These are phyloP conservation scores for Fusarium chlamydosporum DNA, from an alignment of 2,329 filamentous ascomycete species.

Conservation along the genomic window DNA sequence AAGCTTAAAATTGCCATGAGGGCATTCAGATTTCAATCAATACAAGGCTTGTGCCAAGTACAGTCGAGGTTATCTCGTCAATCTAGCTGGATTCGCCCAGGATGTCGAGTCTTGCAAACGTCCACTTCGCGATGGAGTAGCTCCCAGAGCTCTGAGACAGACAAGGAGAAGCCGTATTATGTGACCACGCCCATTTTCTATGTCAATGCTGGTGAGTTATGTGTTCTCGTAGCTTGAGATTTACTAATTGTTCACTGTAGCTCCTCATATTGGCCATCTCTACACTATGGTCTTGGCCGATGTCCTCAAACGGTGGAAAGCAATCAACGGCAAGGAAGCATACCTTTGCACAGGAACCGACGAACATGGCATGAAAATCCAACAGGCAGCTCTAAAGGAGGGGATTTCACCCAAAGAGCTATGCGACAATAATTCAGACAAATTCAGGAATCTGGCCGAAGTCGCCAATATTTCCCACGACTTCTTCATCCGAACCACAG, in stretches of 20 bases:
- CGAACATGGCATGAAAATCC: conserved; percentile 98
- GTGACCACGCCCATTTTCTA: conserved; percentile 98
- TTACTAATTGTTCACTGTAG: conserved; percentile 59
- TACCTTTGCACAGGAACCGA: conserved; percentile 92
- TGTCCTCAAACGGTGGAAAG: conserved; percentile 91
- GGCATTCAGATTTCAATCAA: conserved; percentile 47
- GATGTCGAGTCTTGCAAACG: conserved; percentile 48
- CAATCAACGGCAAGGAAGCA: conserved; percentile 78
- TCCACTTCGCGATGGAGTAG: conserved; percentile 53
- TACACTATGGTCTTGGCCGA: conserved; percentile 94
- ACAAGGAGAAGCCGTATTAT: conserved; percentile 90
- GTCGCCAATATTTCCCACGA: conserved; percentile 81
- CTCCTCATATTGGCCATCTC: conserved; percentile 93
- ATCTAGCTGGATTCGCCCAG: conserved; percentile 50
- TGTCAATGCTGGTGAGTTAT: conserved; percentile 86
- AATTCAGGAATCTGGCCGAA: conserved; percentile 81
- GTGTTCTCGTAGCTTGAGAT: fast-evolving
- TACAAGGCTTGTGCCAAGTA: conserved; percentile 45
- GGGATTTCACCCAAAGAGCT: conserved; percentile 83
- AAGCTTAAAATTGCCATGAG: conserved; percentile 49
- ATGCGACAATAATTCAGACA: conserved; percentile 85
- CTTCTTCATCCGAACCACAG: conserved; percentile 93
- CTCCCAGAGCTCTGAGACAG: conserved; percentile 49
- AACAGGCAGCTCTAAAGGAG: conserved; percentile 82
- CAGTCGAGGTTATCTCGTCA: conserved; percentile 38